A percentile compares a stretch with the other conserved stretches of the same genome.
Conservation (phyloP, 2,329 filamentous ascomycete genomes). For the Davidsoniella virescens region DNA sequence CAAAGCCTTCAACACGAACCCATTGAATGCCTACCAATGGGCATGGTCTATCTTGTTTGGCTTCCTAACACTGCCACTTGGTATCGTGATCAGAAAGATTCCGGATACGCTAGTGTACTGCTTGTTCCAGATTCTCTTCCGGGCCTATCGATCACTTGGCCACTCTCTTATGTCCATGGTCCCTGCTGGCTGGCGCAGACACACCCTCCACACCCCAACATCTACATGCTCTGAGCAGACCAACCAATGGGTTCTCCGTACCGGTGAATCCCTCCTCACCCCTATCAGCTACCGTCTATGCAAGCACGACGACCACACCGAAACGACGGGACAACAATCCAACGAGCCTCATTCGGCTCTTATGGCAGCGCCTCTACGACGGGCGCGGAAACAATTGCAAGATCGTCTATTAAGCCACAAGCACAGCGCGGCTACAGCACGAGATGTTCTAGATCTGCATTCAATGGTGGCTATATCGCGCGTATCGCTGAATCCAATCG, state of each 20-base stretch:
- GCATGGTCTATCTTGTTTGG: constrained; percentile 54
- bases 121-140: constrained; percentile 18
- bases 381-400: constrained; percentile 7
- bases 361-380: constrained; percentile 10
- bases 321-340: not conserved
- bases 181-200: constrained; percentile 12
- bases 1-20: constrained; percentile 45
- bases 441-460: constrained; percentile 18
- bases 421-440: not conserved
- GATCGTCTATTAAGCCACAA: constrained; percentile 7
- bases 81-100: constrained; percentile 26
- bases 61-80: constrained; percentile 48
- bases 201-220: constrained; percentile 10
- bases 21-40: constrained; percentile 50
- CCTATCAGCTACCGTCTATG: constrained; percentile 17
- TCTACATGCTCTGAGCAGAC: constrained; percentile 12
- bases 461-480: constrained; percentile 21
- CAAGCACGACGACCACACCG: constrained; percentile 12
- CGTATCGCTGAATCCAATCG: constrained; percentile 16
- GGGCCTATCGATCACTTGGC: constrained; percentile 13
- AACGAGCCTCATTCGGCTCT: constrained; percentile 6
- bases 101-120: constrained; percentile 22
- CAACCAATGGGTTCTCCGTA: constrained; percentile 16
- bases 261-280: constrained; percentile 16
- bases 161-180: constrained; percentile 13